phyloP scores from a whole-genome alignment of 1,284 basidiomycete species.

The Ceratobasidium sp. region DNA sequence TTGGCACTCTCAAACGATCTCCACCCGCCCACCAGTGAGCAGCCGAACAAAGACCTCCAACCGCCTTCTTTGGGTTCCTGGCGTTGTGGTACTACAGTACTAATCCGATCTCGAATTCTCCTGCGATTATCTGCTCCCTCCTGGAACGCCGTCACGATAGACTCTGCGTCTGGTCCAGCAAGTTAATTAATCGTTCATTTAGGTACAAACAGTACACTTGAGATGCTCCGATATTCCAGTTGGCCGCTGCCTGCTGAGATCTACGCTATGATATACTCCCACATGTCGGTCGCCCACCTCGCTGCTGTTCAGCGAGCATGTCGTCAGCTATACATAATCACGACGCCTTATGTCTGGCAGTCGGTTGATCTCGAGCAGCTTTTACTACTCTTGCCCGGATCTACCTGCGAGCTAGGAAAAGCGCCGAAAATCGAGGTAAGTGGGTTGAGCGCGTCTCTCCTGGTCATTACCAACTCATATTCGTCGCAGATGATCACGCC shows the following conservation, averaged over 20 bases:
- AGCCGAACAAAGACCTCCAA: neutral
- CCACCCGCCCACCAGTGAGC: neutral
- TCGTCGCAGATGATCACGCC: neutral
- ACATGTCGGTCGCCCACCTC: neutral
- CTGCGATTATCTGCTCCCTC: neutral
- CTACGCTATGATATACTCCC: neutral
- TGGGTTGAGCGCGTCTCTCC: neutral
- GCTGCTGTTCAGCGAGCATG: neutral
- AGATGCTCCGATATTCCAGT: neutral
- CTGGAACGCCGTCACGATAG: neutral
- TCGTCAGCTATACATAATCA: neutral
- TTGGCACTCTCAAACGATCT: neutral
- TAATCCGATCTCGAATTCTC: neutral
- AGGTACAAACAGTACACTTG: neutral
- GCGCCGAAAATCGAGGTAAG: neutral
- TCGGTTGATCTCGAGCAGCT: neutral
- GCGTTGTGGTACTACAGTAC: neutral
- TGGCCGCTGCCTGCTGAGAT: neutral
- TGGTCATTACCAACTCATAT: neutral
- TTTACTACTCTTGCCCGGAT: neutral
- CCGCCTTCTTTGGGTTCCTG: neutral
- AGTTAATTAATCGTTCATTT: neutral
- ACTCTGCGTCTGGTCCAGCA: neutral
- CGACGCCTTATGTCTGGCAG: neutral
- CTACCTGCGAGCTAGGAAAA: neutral